These are phyloP conservation scores for Pseudogymnoascus sp. DNA, from an alignment of 2,329 filamentous ascomycete genomes.

Conservation along the genomic window DNA sequence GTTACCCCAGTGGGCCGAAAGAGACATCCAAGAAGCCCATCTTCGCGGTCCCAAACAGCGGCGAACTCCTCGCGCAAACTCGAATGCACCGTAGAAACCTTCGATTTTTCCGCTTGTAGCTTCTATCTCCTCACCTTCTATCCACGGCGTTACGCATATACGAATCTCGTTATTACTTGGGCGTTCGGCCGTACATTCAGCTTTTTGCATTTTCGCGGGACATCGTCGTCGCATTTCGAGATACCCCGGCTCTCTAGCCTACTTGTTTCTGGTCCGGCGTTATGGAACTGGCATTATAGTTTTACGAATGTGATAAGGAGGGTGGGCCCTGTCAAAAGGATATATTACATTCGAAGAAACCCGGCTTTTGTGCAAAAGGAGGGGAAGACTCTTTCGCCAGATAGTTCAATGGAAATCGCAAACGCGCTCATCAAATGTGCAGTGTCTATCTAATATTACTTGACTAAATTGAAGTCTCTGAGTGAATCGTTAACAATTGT, in stretches of 20 bases:
- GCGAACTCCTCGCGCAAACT: conserved; percentile 2
- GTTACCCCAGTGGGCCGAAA: background rate
- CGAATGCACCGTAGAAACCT: background rate
- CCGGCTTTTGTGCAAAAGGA: background rate
- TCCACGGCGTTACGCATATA: background rate
- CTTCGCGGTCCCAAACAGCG: background rate
- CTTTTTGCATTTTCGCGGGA: background rate
- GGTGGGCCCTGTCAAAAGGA: background rate
- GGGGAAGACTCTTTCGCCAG: background rate
- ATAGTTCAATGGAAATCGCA: background rate
- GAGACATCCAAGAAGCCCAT: background rate
- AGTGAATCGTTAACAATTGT: background rate
- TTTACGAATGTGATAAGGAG: background rate
- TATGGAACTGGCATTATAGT: background rate
- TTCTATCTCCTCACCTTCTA: background rate
- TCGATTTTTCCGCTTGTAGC: background rate
- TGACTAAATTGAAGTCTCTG: background rate
- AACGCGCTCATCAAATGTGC: background rate
- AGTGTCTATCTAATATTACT: background rate
- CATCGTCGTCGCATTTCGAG: background rate
- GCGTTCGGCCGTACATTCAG: background rate
- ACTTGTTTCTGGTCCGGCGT: background rate
- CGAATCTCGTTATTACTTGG: background rate
- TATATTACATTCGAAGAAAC: background rate
- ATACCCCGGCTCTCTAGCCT: background rate